Evolutionary conservation across 2,329 filamentous ascomycete genomes (phyloP), one percentile per base, ranked within the genome.

Genomic region (Aspergillus fructus): DNA sequence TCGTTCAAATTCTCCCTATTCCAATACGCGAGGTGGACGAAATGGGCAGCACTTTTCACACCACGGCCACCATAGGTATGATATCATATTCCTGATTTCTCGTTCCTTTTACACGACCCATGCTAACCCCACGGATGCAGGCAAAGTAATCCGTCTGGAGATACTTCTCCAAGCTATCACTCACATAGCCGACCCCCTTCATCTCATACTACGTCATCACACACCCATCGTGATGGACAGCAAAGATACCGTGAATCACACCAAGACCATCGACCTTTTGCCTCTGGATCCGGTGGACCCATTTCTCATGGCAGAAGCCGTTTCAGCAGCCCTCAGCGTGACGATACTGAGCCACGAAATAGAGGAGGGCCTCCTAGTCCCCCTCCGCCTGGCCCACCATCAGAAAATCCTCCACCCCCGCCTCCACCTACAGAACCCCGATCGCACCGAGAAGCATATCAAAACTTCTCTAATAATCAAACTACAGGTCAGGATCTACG

Each of bases 321-420:
- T 75, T 83, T 88, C 78, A 81, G 87, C 74, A 85, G 89, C 74
- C 71, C 86, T 2, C 89, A 91, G 46, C 93, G 90, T 89, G 89
- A 84, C 55, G 81, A 85, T 43, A 79, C 79, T 34, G 79, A 79
- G 49, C 78, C 81, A 17, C 79, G 80, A 54, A 79, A 81, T 65
- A 83, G 82, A 69, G 78, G 83, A 56, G 66, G 71, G 37, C 71
- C 76, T 56, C 64, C 77, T 37, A 71, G 67, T 53, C 70, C 72
- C 53, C 79, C 78, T 55, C 71, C 65, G 23, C 71, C 71, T 47
- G 64, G 64, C 19, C 69, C 70, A 33, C 69, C 71, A 30, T 71
- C 74, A 50, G 69, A 73, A 46, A 68, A 67, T 47, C 68, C 68
- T 59, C 45, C 68, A 49, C 57, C 67, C 55, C 61, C 66, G 57